These are phyloP conservation scores for Corymbia maculata DNA, from an alignment of 345 rosid species.

Conservation along the genomic window DNA sequence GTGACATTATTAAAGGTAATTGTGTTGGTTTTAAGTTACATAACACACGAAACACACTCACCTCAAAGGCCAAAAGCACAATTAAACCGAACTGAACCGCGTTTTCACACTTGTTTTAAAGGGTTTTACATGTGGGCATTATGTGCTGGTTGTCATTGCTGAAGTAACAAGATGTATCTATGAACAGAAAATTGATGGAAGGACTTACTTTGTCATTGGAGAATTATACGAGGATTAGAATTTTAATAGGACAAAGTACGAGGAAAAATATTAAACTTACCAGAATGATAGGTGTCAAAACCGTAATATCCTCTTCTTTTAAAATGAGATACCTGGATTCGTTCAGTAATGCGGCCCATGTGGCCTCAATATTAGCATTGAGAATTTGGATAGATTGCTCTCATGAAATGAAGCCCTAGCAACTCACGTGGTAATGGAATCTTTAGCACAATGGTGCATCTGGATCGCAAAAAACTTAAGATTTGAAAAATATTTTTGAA, in stretches of 20 bases:
- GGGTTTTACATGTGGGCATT: background rate
- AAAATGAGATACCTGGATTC: background rate
- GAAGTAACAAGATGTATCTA: background rate
- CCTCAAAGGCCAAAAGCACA: no score
- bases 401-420: background rate
- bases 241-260: background rate
- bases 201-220: background rate
- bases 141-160: background rate
- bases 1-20: background rate
- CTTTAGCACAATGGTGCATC: background rate
- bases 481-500: no score
- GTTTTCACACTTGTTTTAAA: background rate
- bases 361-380: background rate
- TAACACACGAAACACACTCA: no score
- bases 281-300: background rate
- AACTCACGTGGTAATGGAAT: background rate
- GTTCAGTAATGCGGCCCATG: background rate
- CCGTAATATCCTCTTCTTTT: background rate
- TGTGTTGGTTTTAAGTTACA: background rate
- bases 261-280: background rate
- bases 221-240: background rate
- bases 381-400: background rate
- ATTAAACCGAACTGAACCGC: no score
- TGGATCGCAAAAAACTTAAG: no score
- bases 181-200: background rate